These are phyloP conservation scores for Lippia alba DNA, from an alignment of 305 asterid species.

Conservation along the genomic window DNA sequence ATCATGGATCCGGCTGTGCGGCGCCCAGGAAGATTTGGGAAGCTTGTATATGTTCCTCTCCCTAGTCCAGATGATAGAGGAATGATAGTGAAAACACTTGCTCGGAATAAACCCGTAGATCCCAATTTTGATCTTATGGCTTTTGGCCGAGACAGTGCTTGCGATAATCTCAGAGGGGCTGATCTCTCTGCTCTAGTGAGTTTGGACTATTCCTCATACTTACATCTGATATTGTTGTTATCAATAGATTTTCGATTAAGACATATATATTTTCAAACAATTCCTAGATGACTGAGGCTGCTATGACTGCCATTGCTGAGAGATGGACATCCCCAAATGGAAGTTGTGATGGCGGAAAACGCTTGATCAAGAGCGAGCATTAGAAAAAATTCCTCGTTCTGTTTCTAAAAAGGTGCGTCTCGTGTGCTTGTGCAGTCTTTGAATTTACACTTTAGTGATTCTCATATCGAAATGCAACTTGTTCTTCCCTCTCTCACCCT, in stretches of 20 bases:
- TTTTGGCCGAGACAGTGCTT: slow-evolving; percentile 59
- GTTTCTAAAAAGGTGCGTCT: slow-evolving; percentile 60
- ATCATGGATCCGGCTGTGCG: slow-evolving; percentile 77
- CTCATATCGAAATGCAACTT: neutral
- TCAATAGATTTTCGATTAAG: neutral
- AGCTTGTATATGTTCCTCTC: slow-evolving; percentile 26
- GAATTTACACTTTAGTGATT: neutral
- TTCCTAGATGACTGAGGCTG: slow-evolving; percentile 70
- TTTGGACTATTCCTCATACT: neutral
- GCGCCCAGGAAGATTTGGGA: slow-evolving; percentile 87
- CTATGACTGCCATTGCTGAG: slow-evolving; percentile 65
- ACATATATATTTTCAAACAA: neutral
- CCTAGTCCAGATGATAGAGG: slow-evolving; percentile 87
- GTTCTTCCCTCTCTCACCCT: neutral
- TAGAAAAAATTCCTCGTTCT: slow-evolving; percentile 66
- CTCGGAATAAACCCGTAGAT: slow-evolving; percentile 70
- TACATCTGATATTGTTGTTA: neutral
- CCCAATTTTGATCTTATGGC: slow-evolving; percentile 68
- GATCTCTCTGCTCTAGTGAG: slow-evolving; percentile 79
- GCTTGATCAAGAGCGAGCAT: slow-evolving; percentile 58
- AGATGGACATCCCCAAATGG: slow-evolving; percentile 29
- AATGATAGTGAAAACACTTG: slow-evolving; percentile 75
- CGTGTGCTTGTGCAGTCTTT: neutral
- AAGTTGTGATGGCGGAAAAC: slow-evolving; percentile 35
- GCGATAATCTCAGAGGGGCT: slow-evolving; percentile 84